Conservation (phyloP, 2,329 filamentous ascomycete species). For the Cladosporium velox region DNA sequence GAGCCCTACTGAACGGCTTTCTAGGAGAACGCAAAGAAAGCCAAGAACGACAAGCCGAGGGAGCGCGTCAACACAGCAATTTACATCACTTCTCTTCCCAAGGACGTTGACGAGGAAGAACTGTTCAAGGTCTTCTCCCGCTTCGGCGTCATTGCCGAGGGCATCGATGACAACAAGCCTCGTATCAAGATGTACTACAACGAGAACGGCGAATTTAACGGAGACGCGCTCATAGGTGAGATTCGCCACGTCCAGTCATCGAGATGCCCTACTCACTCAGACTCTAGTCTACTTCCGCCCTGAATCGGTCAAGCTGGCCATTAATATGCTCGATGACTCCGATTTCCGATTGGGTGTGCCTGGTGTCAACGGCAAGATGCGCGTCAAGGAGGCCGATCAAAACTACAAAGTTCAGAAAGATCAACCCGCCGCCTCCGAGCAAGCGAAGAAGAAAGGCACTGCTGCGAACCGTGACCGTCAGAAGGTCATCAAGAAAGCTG, state of each 20-base stretch:
- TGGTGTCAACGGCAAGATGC: conserved; percentile 64
- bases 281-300: conserved; percentile 81
- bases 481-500: conserved; percentile 87
- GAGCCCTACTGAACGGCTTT: not conserved
- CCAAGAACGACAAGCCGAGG: conserved; percentile 49
- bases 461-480: conserved; percentile 58
- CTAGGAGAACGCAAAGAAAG: conserved; percentile 34
- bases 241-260: conserved; percentile 3
- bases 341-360: conserved; percentile 70
- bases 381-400: conserved; percentile 79
- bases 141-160: conserved; percentile 88
- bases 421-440: conserved; percentile 38
- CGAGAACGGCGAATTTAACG: conserved; percentile 81
- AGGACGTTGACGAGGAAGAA: conserved; percentile 76
- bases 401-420: conserved; percentile 90
- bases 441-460: conserved; percentile 47
- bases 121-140: conserved; percentile 83
- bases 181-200: conserved; percentile 93
- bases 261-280: not conserved
- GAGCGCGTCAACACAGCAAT: conserved; percentile 71
- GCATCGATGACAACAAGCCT: conserved; percentile 83
- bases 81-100: conserved; percentile 85
- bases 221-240: conserved; percentile 73
- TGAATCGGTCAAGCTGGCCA: conserved; percentile 85
- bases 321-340: conserved; percentile 77